Evolutionary conservation across 495 filamentous ascomycete genomes (phyloP), one percentile per base, ranked within the genome.

Genomic region (Aspergillus indologenus): DNA sequence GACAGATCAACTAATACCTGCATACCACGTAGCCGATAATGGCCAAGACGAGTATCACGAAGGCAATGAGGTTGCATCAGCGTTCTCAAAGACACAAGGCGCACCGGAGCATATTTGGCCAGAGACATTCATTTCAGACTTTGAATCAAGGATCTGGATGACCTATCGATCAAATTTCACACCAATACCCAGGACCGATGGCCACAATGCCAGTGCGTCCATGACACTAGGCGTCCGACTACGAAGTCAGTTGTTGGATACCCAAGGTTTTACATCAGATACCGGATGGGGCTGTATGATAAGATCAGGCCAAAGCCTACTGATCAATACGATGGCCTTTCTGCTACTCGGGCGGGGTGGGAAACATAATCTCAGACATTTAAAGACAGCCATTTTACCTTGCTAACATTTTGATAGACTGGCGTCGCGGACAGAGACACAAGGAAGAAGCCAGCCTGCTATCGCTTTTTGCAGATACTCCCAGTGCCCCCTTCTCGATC

Each of bases 221-320:
- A 85, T 97, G 81, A 92, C 90, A n/a, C 83, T 97, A 43, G 74
- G 89, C 19, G 92, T 96, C 68, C 87, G 90, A 40, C 72, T 98
- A 57, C 84, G 90, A 64, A 93, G 80, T 46, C 90, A 92, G 65
- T 79, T 97, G 26, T 83, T 85, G 24, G 90, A 94, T 55, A 81
- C 90, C 24, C 79, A 79, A 22, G 92, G 91, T 19, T 99, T 99
- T 75, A 87, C 90, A 20, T 93, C 90, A 2, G 95, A 99, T 72
- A 90, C 90, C 0, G 94, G 94, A 34, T 99, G 95, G 92, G 95
- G 95, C 0, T 99, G 95, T 67, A 99, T 99, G 95, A 98, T 99
- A 62, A 81, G 95, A 64, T 96, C 93, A 0, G 95, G 94, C 12
- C 95, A 99, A 75, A 90, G 90, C 64, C 77, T 99, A 17, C 77